Evolutionary conservation across 2,329 filamentous ascomycete species (phyloP), one percentile per base, ranked within the genome.

Genomic region (Penicillium thymicola): DNA sequence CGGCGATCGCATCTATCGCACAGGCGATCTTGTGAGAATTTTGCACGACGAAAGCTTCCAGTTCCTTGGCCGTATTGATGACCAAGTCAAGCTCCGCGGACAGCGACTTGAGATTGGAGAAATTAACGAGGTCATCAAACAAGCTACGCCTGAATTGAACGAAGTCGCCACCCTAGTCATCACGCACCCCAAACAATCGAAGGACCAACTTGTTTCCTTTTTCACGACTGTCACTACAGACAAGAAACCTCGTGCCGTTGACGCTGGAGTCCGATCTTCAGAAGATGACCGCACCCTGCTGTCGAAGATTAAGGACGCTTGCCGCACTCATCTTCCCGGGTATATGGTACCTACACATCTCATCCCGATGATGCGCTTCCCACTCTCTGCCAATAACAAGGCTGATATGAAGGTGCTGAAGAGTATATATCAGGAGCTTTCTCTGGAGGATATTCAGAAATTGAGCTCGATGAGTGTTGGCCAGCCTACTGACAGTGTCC

Each of bases 331-430:
- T 23, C 80, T 97, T 3, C 89, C 92, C 0, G 83, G 82, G 0
- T 97, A 97, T 70, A 97, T 97, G 92, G 84, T 97, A 2, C 93
- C 92, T 0, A 92, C 90, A 0, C 90, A 94, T 67, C 85, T 95
- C 57, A 77, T 96, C 25, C 83, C 82, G 4, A 75, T 96, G 8
- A 81, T 85, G 0, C 80, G 77, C 8, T 85, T 97, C 52, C 92
- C 92, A 0, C 78, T 97, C 0, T 95, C 90, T 1, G 78, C 89
- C 7, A 97, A 96, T 71, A 96, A 96, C 73, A 97, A 97, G 70
- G 88, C 89, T 0, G 92, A 97, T 65, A 80, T 81, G 7, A 93
- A 89, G 66, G 78, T 80, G 36, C 75, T 97, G 3, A 87, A 83
- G 55, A 72, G 75, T 0, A 73, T 95, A 1, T 96, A 93, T 66